Percentiles rank a stretch among this genome's conserved stretches.
phyloP scores from a whole-genome alignment of 2,329 filamentous ascomycete species.

The Helminthosporium solani region DNA sequence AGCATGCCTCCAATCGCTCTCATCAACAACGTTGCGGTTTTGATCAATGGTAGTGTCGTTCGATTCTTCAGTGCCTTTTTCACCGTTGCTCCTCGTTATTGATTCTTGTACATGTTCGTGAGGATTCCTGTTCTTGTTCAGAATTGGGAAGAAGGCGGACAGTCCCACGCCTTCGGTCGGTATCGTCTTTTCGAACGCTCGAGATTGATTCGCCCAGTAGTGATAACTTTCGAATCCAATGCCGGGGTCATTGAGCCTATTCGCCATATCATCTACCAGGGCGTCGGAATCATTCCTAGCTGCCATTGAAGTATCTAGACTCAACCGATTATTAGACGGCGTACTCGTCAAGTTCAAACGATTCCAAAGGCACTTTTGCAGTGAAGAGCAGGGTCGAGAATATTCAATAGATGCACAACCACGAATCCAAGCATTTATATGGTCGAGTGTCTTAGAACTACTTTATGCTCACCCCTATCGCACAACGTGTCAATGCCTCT shows the following conservation, averaged over 20 bases:
- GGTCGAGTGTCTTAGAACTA: no score
- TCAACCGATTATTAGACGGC: no score
- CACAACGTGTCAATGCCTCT: no score
- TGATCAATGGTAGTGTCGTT: background rate
- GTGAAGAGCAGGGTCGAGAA: background rate
- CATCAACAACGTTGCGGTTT: conserved; percentile 16
- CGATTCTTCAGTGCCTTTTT: conserved; percentile 4
- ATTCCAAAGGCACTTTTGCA: no score
- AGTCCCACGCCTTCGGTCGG: conserved; percentile 3
- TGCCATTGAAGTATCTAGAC: background rate
- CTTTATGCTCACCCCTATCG: no score
- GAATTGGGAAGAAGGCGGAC: background rate
- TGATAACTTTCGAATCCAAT: conserved; percentile 43
- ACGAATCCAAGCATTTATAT: background rate
- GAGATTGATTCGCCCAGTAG: conserved; percentile 42
- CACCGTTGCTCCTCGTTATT: background rate
- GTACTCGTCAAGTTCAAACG: background rate
- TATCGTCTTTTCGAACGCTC: conserved; percentile 34
- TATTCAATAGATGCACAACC: background rate
- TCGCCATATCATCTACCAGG: background rate
- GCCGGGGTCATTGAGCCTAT: conserved; percentile 5
- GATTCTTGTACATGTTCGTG: conserved; percentile 3
- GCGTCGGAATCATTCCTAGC: background rate
- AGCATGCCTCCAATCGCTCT: conserved; percentile 39
- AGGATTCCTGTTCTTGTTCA: background rate